Conservation (phyloP, 169 alveolate genomes). For the Amoebophrya sp. region DNA sequence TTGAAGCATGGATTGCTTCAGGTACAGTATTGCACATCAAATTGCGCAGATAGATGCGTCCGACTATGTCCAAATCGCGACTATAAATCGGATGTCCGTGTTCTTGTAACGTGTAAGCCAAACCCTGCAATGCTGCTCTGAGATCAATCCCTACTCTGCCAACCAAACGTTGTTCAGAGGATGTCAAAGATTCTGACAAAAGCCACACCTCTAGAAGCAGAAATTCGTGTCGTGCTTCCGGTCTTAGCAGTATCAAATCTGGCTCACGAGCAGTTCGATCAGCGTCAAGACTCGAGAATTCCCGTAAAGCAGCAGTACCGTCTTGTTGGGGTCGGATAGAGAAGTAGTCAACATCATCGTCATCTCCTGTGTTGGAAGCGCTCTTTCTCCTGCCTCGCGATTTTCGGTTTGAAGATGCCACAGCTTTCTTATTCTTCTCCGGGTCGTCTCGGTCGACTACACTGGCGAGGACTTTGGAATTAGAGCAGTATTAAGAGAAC, state of each 20-base stretch:
- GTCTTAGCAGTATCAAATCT: neutral
- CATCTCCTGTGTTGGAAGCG: too few species aligned
- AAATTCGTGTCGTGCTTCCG: neutral
- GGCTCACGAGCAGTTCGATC: neutral
- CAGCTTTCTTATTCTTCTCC: too few species aligned
- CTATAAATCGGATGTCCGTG: neutral
- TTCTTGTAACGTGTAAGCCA: neutral
- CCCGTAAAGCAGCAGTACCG: neutral
- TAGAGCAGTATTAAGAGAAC: too few species aligned
- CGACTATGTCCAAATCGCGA: neutral
- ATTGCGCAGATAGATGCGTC: neutral
- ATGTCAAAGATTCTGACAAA: neutral
- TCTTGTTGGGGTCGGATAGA: too few species aligned
- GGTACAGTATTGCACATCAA: too few species aligned
- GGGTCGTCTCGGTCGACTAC: too few species aligned
- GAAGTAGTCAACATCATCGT: too few species aligned
- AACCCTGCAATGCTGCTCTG: neutral
- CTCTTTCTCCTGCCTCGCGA: too few species aligned
- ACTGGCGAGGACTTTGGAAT: too few species aligned
- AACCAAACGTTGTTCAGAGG: neutral
- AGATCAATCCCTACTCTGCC: neutral
- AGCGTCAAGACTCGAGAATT: neutral
- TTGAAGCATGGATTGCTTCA: too few species aligned
- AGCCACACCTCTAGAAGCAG: neutral
- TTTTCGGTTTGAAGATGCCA: too few species aligned